These are phyloP conservation scores for Piloderma croceum DNA, from an alignment of 768 basidiomycete genomes.

Conservation along the genomic window DNA sequence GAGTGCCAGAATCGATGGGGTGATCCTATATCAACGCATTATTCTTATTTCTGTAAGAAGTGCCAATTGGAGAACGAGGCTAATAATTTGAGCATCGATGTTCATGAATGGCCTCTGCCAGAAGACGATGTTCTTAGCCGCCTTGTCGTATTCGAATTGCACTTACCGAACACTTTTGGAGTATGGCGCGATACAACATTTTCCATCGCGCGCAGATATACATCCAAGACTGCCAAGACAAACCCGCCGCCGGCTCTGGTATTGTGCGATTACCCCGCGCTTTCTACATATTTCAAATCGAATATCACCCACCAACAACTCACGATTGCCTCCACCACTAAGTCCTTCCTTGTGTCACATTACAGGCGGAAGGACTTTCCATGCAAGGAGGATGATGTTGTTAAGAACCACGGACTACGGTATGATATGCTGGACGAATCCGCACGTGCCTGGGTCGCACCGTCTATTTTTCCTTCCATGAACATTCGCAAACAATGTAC, in stretches of 20 bases:
- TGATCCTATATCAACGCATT: not conserved
- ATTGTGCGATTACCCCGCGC: not conserved
- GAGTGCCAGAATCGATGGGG: not conserved
- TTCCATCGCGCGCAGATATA: not conserved
- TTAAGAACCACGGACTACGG: conserved; percentile 1
- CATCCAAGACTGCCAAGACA: not conserved
- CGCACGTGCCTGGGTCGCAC: too few relatives aligned
- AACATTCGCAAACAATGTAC: too few relatives aligned
- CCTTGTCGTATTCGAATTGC: not conserved
- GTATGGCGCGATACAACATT: not conserved
- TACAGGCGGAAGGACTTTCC: too few relatives aligned
- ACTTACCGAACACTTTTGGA: not conserved
- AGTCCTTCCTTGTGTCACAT: not conserved
- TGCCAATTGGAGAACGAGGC: not conserved
- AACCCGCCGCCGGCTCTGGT: not conserved
- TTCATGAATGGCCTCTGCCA: not conserved
- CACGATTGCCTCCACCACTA: not conserved
- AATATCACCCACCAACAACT: not conserved
- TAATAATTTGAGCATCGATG: not conserved
- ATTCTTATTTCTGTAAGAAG: not conserved
- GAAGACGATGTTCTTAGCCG: not conserved
- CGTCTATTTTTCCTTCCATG: too few relatives aligned
- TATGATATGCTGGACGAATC: too few relatives aligned
- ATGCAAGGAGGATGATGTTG: not conserved
- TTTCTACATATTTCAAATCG: not conserved